phyloP scores from a whole-genome alignment of 2,329 filamentous ascomycete species.

The Diaporthe ampelina region DNA sequence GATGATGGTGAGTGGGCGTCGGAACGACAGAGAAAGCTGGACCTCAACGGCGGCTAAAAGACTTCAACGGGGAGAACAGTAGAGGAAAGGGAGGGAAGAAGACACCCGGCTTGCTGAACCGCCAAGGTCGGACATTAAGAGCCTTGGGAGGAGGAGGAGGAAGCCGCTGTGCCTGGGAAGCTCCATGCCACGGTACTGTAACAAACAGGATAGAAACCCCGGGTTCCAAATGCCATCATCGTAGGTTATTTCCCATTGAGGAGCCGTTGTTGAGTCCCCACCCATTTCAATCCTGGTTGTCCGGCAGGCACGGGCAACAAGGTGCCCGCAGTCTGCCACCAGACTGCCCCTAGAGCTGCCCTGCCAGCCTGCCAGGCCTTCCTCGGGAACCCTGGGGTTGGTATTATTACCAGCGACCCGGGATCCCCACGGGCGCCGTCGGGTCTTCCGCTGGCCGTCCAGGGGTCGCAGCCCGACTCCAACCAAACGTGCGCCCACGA shows the following conservation, averaged over 20 bases:
- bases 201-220: constrained; percentile 9
- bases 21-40: background rate
- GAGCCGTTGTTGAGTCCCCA: constrained; percentile 22
- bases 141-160: background rate
- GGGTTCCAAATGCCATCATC: constrained; percentile 34
- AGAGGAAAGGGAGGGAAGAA: background rate
- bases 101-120: background rate
- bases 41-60: background rate
- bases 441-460: background rate
- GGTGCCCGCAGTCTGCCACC: too few species aligned
- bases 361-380: too few species aligned
- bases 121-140: constrained; percentile 4
- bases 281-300: background rate
- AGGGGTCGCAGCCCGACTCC: constrained; percentile 1
- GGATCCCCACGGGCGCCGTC: constrained; percentile 21
- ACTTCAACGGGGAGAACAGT: background rate
- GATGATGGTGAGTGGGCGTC: background rate
- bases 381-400: background rate
- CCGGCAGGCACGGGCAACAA: constrained; percentile 18
- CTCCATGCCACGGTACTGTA: constrained; percentile 11
- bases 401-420: constrained; percentile 2
- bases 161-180: background rate
- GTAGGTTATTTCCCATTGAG: constrained; percentile 27
- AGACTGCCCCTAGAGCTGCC: too few species aligned
- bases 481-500: constrained; percentile 28